Conservation (phyloP, 495 filamentous ascomycete genomes). For the Friedmanniomyces simplex region DNA sequence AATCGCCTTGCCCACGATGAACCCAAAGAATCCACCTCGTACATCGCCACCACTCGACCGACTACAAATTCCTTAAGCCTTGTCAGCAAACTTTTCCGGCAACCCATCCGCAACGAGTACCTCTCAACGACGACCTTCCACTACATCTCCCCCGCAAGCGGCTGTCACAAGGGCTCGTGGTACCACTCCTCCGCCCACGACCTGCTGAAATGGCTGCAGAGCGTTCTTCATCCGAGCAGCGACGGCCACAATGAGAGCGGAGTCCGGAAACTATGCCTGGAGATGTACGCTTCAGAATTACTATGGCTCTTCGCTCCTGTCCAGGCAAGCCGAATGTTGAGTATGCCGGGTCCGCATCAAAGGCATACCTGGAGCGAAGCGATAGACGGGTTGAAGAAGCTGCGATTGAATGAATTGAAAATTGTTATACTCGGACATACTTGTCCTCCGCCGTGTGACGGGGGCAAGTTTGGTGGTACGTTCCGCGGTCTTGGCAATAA, state of each 20-base stretch:
- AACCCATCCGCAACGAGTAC: not conserved
- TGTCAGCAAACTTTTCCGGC: not conserved
- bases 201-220: not conserved
- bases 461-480: not conserved
- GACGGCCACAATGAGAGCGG: not conserved
- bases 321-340: not conserved
- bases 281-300: conserved; percentile 4
- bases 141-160: not conserved
- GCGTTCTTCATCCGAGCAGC: not conserved
- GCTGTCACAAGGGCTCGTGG: not conserved
- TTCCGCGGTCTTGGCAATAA: not conserved
- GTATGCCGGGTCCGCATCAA: not conserved
- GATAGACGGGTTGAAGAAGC: not conserved
- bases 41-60: not conserved
- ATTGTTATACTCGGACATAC: not conserved
- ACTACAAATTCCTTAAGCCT: not conserved
- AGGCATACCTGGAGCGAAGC: not conserved
- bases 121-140: not conserved
- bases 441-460: not conserved
- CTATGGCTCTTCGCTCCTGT: conserved; percentile 3
- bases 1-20: not conserved
- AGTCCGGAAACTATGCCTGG: not conserved
- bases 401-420: not conserved
- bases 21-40: not conserved
- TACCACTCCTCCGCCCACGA: not conserved